Conservation (phyloP, 495 filamentous ascomycete genomes). For the Hyaloscypha variabilis region DNA sequence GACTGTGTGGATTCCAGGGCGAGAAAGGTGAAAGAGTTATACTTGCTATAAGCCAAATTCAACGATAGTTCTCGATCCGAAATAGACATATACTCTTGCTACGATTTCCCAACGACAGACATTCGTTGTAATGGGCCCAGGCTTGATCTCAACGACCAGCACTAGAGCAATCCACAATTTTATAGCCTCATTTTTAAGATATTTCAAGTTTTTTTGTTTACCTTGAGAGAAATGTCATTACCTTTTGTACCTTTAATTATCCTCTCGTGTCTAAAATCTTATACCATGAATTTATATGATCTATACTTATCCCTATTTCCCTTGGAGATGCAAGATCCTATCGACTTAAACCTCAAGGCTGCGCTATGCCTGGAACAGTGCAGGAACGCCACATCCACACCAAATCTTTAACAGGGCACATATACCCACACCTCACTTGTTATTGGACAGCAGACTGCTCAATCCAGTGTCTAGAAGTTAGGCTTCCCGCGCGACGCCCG, state of each 20-base stretch:
- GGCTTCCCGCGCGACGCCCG: neutral
- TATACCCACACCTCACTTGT: neutral
- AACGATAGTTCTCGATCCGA: neutral
- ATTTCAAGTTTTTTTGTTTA: neutral
- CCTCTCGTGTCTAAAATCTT: neutral
- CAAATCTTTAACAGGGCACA: neutral
- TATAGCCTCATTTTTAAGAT: neutral
- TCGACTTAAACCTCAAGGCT: neutral
- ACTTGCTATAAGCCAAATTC: neutral
- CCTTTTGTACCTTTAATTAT: no score
- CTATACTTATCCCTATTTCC: neutral
- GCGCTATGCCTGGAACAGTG: neutral
- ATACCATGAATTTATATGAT: neutral
- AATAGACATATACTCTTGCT: neutral
- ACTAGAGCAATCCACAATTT: neutral
- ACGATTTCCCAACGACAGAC: no score
- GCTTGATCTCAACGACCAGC: no score
- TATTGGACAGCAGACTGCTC: neutral
- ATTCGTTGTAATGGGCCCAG: no score
- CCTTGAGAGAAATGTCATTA: neutral
- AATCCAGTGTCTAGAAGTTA: neutral
- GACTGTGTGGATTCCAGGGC: neutral
- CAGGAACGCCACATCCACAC: neutral
- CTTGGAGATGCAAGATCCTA: neutral
- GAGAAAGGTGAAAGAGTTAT: neutral